These are phyloP conservation scores for Cercospora zeae-maydis DNA, from an alignment of 2,329 filamentous ascomycete genomes.

Conservation along the genomic window DNA sequence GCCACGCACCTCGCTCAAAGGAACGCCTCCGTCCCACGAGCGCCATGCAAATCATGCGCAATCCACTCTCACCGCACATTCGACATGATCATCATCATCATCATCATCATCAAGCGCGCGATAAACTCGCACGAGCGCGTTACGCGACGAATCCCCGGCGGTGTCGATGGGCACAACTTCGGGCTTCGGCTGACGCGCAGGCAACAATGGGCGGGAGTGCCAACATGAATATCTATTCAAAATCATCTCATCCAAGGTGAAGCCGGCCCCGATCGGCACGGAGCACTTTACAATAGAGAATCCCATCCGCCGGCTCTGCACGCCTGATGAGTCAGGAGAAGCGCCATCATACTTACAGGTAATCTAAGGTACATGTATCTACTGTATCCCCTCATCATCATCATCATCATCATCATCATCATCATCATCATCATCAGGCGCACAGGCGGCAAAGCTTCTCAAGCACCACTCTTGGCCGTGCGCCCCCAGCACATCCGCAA, in stretches of 20 bases:
- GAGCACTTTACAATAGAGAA: no score
- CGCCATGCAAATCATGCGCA: background rate
- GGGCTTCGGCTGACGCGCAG: background rate
- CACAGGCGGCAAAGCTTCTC: background rate
- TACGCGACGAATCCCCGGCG: background rate
- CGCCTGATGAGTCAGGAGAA: no score
- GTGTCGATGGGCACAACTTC: background rate
- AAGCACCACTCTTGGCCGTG: constrained; percentile 2
- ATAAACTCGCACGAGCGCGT: background rate
- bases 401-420: no score
- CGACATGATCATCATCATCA: background rate
- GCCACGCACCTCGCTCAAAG: background rate
- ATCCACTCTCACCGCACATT: background rate
- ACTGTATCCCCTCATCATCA: no score
- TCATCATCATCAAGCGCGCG: background rate
- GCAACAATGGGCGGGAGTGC: background rate
- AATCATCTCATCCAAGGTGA: no score
- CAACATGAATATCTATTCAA: no score
- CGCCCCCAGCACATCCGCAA: background rate
- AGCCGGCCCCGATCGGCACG: no score
- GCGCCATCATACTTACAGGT: no score
- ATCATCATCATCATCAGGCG: no score
- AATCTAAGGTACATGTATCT: no score
- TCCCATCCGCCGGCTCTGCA: no score
- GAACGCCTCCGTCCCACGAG: background rate